Evolutionary conservation across 495 filamentous ascomycete genomes (phyloP).

Genomic region (Neurospora sp.): DNA sequence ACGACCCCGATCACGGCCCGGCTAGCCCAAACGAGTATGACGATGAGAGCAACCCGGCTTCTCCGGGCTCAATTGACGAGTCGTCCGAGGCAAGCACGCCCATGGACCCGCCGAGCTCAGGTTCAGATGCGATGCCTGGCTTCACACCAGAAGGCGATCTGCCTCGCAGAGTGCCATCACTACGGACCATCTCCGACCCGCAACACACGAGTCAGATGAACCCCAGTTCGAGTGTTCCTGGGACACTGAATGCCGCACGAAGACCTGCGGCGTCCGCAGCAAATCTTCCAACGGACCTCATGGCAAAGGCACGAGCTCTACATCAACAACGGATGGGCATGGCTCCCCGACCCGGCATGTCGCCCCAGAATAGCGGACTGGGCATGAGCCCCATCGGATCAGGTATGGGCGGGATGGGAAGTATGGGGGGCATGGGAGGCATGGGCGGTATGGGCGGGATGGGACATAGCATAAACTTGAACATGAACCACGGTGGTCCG

Average conservation of each 20-base stretch:
- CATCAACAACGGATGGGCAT: slow-evolving; percentile 27
- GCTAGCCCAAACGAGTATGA: slow-evolving; percentile 30
- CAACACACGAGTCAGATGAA: slow-evolving; percentile 47
- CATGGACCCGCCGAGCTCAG: slow-evolving; percentile 29
- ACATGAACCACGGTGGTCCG: slow-evolving; percentile 2
- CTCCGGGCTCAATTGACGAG: slow-evolving; percentile 29
- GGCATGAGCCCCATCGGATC: slow-evolving; percentile 3
- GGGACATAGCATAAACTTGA: slow-evolving; percentile 1
- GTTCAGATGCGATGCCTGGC: slow-evolving; percentile 16
- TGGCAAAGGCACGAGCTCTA: slow-evolving; percentile 64
- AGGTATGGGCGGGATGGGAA: slow-evolving; percentile 3
- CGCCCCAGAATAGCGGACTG: not conserved
- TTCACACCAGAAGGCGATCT: slow-evolving; percentile 12
- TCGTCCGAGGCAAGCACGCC: slow-evolving; percentile 40
- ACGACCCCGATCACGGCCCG: slow-evolving; percentile 21
- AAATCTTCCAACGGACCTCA: slow-evolving; percentile 66
- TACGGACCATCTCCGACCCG: slow-evolving; percentile 47
- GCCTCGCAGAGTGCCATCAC: slow-evolving; percentile 40
- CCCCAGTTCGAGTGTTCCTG: slow-evolving; percentile 68
- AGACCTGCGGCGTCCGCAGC: slow-evolving; percentile 30
- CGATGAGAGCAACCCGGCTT: slow-evolving; percentile 26
- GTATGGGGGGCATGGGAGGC: not conserved
- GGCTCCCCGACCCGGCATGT: slow-evolving; percentile 11
- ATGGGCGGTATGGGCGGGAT: not conserved
- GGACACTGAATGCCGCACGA: slow-evolving; percentile 58